phyloP scores from a whole-genome alignment of 768 basidiomycete genomes.

The Panellus pusillus region DNA sequence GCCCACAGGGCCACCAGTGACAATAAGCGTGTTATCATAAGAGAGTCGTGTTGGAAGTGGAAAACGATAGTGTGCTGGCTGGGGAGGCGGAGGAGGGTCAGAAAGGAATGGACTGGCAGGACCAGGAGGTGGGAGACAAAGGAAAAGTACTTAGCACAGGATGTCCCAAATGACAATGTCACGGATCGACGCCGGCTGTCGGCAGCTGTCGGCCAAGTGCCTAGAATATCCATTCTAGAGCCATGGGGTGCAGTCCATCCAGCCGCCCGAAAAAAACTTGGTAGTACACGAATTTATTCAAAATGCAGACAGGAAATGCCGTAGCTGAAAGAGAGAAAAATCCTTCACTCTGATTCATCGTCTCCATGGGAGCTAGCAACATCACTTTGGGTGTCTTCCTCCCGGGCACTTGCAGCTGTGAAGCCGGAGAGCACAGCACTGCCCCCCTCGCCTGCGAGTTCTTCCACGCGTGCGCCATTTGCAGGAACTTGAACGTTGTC shows the following conservation, averaged over 20 bases:
- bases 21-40: slow-evolving; percentile 17
- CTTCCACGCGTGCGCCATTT: slow-evolving; percentile 94
- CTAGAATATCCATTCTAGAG: too few relatives aligned
- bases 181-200: too few relatives aligned
- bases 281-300: too few relatives aligned
- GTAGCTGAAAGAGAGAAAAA: too few relatives aligned
- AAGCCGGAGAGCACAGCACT: slow-evolving; percentile 48
- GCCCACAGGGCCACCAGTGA: slow-evolving; percentile 28
- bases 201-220: too few relatives aligned
- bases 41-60: neutral
- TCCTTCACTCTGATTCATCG: slow-evolving; percentile 24
- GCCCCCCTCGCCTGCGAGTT: slow-evolving; percentile 43
- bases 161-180: neutral
- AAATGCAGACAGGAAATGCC: too few relatives aligned
- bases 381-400: slow-evolving; percentile 45
- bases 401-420: slow-evolving; percentile 35
- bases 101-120: neutral
- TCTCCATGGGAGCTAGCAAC: slow-evolving; percentile 56
- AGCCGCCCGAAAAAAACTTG: too few relatives aligned
- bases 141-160: neutral
- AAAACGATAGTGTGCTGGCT: neutral
- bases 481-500: slow-evolving; percentile 91
- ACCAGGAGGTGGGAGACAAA: neutral
- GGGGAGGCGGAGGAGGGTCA: neutral
- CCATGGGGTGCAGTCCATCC: too few relatives aligned